Percentiles rank a stretch among this genome's conserved stretches.
Evolutionary conservation across 2,329 filamentous ascomycete species (phyloP).

Genomic region (Epichloe coenophiala): DNA sequence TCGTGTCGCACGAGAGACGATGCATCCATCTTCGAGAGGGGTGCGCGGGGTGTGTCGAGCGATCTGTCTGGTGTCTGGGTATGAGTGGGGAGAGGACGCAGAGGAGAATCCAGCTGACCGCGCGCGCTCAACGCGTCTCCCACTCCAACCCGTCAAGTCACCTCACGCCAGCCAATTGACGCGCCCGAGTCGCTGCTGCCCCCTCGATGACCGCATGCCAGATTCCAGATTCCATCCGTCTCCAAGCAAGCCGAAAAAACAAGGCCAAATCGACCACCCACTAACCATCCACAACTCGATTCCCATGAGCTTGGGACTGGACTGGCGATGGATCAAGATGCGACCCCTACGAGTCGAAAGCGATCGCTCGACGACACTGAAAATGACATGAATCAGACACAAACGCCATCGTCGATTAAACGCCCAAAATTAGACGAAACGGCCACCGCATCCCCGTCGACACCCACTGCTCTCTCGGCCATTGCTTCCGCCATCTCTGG

Average conservation of each 20-base stretch:
- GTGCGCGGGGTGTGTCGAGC: too few relatives aligned
- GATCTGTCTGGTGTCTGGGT: too few relatives aligned
- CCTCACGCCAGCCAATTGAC: not conserved
- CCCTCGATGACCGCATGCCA: not conserved
- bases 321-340: conserved; percentile 15
- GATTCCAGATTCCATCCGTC: not conserved
- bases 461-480: conserved; percentile 17
- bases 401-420: conserved; percentile 18
- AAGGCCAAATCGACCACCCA: not conserved
- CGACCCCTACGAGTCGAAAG: conserved; percentile 8
- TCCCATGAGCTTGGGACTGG: not conserved
- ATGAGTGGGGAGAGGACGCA: too few relatives aligned
- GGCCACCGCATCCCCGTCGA: conserved; percentile 12
- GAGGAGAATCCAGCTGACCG: not conserved
- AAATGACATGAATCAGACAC: conserved; percentile 11
- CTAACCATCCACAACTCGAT: not conserved
- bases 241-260: not conserved
- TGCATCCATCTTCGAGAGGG: not conserved
- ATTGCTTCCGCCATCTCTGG: conserved; percentile 20
- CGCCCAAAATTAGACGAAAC: conserved; percentile 18
- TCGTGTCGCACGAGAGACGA: conserved; percentile 16
- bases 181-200: not conserved
- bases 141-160: not conserved
- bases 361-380: conserved; percentile 6
- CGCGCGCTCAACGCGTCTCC: conserved; percentile 5